Evolutionary conservation across 2,329 filamentous ascomycete genomes (phyloP).

Genomic region (Endocalyx cinctus): DNA sequence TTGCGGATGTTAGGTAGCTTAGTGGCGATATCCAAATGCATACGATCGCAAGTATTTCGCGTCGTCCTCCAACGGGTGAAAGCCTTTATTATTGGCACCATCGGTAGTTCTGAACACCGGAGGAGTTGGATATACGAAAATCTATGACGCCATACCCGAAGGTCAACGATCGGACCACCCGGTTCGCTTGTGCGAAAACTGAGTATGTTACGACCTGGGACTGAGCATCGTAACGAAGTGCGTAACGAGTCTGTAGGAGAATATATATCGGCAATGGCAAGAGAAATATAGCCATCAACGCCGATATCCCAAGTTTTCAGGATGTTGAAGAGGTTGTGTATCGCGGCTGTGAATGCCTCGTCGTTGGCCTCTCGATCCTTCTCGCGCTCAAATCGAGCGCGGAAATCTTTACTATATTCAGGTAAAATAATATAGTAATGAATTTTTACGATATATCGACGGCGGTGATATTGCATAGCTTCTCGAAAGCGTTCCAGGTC

Average conservation of each 20-base stretch:
- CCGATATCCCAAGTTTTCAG: constrained; percentile 12
- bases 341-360: constrained; percentile 14
- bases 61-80: not conserved
- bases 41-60: not conserved
- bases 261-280: constrained; percentile 2
- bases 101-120: not conserved
- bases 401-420: constrained; percentile 10
- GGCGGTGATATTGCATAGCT: constrained; percentile 9
- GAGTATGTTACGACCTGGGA: too few relatives aligned
- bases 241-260: too few relatives aligned
- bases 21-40: not conserved
- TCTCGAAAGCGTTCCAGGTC: constrained; percentile 13
- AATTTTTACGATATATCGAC: constrained; percentile 12
- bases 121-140: not conserved
- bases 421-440: constrained; percentile 15
- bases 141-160: not conserved
- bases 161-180: not conserved
- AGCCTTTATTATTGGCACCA: not conserved
- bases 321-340: constrained; percentile 13
- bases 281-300: constrained; percentile 1
- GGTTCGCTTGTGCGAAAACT: too few relatives aligned
- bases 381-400: constrained; percentile 15
- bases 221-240: too few relatives aligned
- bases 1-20: not conserved
- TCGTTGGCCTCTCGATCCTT: constrained; percentile 14